Evolutionary conservation across 2,329 filamentous ascomycete species (phyloP).

Genomic region (Blumeriella jaapii): DNA sequence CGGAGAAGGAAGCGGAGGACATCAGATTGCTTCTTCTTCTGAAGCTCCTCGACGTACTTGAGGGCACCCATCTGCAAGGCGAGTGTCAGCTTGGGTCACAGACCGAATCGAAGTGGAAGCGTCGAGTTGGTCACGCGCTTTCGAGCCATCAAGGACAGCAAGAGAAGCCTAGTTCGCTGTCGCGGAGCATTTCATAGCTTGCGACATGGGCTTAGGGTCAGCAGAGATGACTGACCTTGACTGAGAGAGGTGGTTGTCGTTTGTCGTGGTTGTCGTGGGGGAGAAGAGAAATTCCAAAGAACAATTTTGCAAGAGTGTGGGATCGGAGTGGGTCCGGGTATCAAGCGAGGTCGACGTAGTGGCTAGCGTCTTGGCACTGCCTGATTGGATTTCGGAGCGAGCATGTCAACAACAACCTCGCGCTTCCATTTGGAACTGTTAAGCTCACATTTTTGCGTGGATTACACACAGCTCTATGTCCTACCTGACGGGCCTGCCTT

Average conservation of each 20-base stretch:
- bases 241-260: conserved; percentile 7
- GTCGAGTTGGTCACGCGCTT: neutral
- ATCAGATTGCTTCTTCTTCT: conserved; percentile 99
- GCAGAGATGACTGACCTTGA: conserved; percentile 8
- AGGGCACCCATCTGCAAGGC: conserved; percentile 63
- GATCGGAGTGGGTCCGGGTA: too few species aligned
- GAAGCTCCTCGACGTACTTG: conserved; percentile 99
- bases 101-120: neutral
- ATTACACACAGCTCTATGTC: too few species aligned
- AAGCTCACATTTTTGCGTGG: too few species aligned
- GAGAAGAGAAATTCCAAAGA: neutral
- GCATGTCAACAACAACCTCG: too few species aligned
- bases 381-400: too few species aligned
- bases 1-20: conserved; percentile 99
- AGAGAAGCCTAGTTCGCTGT: neutral
- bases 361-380: too few species aligned
- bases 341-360: too few species aligned
- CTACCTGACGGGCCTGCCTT: too few species aligned
- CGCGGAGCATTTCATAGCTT: neutral
- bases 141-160: neutral
- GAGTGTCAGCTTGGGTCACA: neutral
- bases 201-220: neutral
- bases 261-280: conserved; percentile 12
- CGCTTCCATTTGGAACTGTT: too few species aligned
- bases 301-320: too few species aligned